Base-by-base conservation (phyloP, 2,329 filamentous ascomycete species). In the Biscogniauxia mediterranea region DNA sequence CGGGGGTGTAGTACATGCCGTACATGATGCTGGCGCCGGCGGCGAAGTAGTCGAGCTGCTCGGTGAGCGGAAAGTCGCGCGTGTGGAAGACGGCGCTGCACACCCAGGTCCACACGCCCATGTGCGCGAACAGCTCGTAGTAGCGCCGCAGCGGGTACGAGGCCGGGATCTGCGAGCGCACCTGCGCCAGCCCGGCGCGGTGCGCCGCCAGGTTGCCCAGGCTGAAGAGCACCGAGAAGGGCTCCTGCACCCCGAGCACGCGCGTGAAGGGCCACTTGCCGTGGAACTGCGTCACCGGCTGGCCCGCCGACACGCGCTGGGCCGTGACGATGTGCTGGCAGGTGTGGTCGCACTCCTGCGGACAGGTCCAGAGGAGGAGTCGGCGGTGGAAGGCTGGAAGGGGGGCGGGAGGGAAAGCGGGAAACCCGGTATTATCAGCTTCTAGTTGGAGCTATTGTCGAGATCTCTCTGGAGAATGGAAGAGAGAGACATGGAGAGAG, bases 191-290 rank as follows among this genome's bases (percentile, higher is more conserved):
- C 62, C 95, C 95, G 68, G 86, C 78, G 73, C 87, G 85, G 80
- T 99, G 95, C 15, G 93, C 94, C 68, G 89, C 84, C 71, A 95
- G 89, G 82, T 99, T 99, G 72, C 96, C 85, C 56, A 97, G 82
- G 66, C 91, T 96, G 83, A 97, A 99, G 72, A 97, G 81, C 68
- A 98, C 94, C 56, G 89, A 93, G 75, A 93, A 92, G 61, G 94
- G 93, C 79, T 99, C 95, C 79, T 99, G 95, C 81, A 97, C 90
- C 75, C 95, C 95, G 58, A 96, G 78, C 72, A 97, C 84, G 67
- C 95, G 91, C 76, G 89, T 83, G 79, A 99, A 99, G 49, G 95
- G 95, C 95, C 95, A 99, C 84, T 99, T 99, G 32, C 95, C 95
- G 80, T 99, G 93, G 81, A 93, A 99, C 79, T 99, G 95, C 60